Evolutionary conservation across 306 rosid species (phyloP), one percentile per base, ranked within the genome.

Genomic region (Lathyrus oleraceus): DNA sequence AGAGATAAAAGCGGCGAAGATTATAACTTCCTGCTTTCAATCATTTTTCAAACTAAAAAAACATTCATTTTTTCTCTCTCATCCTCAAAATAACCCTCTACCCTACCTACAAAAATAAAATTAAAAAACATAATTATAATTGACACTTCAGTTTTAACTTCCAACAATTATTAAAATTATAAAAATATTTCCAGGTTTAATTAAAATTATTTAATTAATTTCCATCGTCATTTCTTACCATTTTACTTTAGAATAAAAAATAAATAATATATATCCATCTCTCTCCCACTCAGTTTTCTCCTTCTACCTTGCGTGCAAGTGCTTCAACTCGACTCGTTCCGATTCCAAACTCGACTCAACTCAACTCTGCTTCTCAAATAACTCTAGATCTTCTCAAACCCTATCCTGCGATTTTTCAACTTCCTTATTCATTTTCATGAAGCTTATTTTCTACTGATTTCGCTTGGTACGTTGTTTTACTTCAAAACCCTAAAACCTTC

Each of bases 1-100:
- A 83, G 85, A 84, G 92, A 84, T 71, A 81, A 83, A 67, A 65
- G 83, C 88, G 92, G 85, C 87, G 73, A 44, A 76, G 71, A 43
- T 79, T 79, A 67, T 21, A 69, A 61, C 78, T 60, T 69, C 71
- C 43, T 17, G 30, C 14, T 20, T 43, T 43, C 64, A 51, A 13
- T 28, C 23, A 14, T 71, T 58, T 58, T 62, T 69, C 48, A 48
- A 61, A 61, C 59, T n/a, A 69, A n/a, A 27, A 16, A 52, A 58
- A 4, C 62, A 32, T 16, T 40, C 53, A 15, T 39, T 39, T 53
- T 39, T 38, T 11, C 12, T 19, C 19, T 62, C 40, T 70, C 61
- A 21, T 69, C 71, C 59, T 36, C 40, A 65, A 28, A 65, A 3
- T n/a, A 65, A 2, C 11, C 51, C 35, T 13, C 36, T 17, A 23